Conservation (phyloP, 805 yeast species). For the Isabelozyma gotoi region DNA sequence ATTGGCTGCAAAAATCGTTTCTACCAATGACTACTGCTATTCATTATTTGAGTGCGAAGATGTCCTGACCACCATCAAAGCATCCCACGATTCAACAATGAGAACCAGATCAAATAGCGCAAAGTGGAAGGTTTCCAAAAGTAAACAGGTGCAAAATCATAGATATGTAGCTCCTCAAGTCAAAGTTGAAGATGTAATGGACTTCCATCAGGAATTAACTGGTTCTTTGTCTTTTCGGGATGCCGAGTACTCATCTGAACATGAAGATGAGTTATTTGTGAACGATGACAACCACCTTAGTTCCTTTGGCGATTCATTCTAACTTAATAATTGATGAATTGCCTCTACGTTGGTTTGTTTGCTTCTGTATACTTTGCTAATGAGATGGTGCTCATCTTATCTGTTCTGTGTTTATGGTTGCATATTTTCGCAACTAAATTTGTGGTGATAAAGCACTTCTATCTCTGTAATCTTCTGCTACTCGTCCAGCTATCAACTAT, state of each 20-base stretch:
- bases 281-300: not conserved
- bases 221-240: not conserved
- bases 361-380: too few relatives aligned
- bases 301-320: not conserved
- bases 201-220: not conserved
- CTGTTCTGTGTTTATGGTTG: not conserved
- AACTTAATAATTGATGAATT: too few relatives aligned
- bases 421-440: not conserved
- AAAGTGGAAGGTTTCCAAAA: not conserved
- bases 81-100: not conserved
- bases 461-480: not conserved
- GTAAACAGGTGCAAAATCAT: not conserved
- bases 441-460: not conserved
- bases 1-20: not conserved
- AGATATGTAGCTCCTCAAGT: not conserved
- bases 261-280: not conserved
- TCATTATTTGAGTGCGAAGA: not conserved
- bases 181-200: not conserved
- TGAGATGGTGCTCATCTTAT: too few relatives aligned
- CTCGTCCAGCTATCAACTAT: not conserved
- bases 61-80: not conserved
- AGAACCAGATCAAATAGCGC: not conserved
- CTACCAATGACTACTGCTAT: not conserved
- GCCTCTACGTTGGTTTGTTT: too few relatives aligned
- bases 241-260: not conserved